A percentile compares a stretch with the other conserved stretches of the same genome.
Conservation (phyloP, 768 basidiomycete genomes). For the Serendipita sp. region DNA sequence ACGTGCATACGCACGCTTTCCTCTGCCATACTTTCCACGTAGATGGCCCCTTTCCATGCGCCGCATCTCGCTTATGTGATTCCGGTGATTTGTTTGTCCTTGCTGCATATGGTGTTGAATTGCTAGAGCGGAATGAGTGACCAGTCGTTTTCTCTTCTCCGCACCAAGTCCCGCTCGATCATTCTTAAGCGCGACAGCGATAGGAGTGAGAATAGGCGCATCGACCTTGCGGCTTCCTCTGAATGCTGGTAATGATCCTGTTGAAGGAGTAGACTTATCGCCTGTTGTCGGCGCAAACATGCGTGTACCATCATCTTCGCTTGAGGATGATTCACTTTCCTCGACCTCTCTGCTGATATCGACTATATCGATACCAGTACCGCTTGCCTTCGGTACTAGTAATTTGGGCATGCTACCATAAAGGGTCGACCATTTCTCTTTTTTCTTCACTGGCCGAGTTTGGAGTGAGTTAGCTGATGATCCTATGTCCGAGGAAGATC, state of each 20-base stretch:
- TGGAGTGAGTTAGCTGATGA: background rate
- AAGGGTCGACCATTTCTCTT: background rate
- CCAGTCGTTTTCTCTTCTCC: background rate
- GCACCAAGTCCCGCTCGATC: background rate
- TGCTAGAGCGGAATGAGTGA: constrained; percentile 3
- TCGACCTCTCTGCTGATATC: background rate
- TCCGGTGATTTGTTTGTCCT: background rate
- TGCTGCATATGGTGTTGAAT: constrained; percentile 1
- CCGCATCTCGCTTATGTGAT: background rate
- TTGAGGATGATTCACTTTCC: background rate
- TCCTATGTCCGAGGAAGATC: background rate
- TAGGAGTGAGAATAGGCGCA: background rate
- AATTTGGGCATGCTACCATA: background rate
- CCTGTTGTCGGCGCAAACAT: background rate
- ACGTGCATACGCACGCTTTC: constrained; percentile 3
- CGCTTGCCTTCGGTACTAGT: background rate
- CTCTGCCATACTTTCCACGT: background rate
- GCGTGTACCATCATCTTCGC: background rate
- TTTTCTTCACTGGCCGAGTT: background rate
- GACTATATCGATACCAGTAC: background rate
- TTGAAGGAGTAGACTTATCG: background rate
- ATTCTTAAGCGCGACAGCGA: background rate
- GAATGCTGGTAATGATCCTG: too few species aligned
- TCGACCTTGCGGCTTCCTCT: background rate
- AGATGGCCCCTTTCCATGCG: background rate